Evolutionary conservation across 2,329 filamentous ascomycete species (phyloP), one percentile per base, ranked within the genome.

Genomic region (Diaporthe citriasiana): DNA sequence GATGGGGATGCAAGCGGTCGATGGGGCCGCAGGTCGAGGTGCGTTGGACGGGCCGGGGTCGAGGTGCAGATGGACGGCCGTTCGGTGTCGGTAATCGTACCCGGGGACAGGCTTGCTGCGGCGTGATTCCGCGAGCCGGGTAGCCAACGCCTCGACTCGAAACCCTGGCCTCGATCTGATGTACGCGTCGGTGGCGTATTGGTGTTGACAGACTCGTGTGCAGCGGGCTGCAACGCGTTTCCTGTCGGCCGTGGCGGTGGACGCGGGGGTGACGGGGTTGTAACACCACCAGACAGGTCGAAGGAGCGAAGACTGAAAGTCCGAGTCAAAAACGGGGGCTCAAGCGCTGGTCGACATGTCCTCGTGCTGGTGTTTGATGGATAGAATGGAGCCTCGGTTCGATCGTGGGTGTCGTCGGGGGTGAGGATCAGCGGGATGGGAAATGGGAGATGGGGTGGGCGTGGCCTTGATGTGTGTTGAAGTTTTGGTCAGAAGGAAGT

Each of bases 171-270:
- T 35, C 27, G 63, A 33, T 33, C 22, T 7, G 22, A 51, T 38
- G 33, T 45, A 66, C 63, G 63, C 63, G 63, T 66, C 45, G 22
- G 12, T 38, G 45, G 5, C 3, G 15, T 15, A 10, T 15, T 66
- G 13, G 8, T 66, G 13, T 25, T 40, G 45, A 51, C 45, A 71
- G 45, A 33, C 69, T 71, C 56, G 69, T 42, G 69, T 71, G 69
- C n/a, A 53, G 56, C 38, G 35, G 69, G 56, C 56, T 71, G 69
- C 50, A 53, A 53, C 69, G 69, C 69, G 69, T 63, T 38, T 53
- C 42, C 57, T 25, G 45, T 66, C 12, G 63, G 45, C 56, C n/a
- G 55, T 71, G 35, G 42, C 19, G 47, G 57, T 42, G 57, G 35
- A 33, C 56, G 56, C 40, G 56, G 56, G 27, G 35, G 56, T n/a